Percentiles rank a stretch among this genome's conserved stretches.
Conservation (phyloP, 1,284 basidiomycete genomes). For the Cutaneotrichosporon sp. region DNA sequence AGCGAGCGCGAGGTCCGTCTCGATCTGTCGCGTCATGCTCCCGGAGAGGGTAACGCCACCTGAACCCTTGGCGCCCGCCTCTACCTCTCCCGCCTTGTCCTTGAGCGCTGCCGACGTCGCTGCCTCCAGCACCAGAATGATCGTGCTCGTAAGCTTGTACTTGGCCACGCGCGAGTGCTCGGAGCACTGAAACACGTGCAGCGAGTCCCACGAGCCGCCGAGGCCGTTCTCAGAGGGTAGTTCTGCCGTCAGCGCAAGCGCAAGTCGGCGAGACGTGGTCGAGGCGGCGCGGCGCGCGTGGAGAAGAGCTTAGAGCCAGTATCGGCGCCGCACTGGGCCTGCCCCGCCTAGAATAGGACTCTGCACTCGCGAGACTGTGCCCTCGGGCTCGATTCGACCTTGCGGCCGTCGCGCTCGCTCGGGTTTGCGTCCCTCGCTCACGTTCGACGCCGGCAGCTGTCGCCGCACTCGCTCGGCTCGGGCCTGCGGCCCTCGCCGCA, state of each 20-base stretch:
- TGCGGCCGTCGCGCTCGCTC: background rate
- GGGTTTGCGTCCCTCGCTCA: background rate
- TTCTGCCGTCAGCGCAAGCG: constrained; percentile 4
- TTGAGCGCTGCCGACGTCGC: constrained; percentile 49
- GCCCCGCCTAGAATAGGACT: no score
- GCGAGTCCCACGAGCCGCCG: constrained; percentile 79
- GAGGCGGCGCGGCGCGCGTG: no score
- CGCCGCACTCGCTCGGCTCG: background rate
- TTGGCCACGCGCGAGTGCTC: constrained; percentile 86
- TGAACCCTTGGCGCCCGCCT: constrained; percentile 47
- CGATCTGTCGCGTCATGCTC: constrained; percentile 92
- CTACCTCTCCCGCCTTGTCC: constrained; percentile 32
- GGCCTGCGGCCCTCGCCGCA: constrained; percentile 10
- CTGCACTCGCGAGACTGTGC: no score
- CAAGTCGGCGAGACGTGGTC: background rate
- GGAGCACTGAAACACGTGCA: constrained; percentile 92
- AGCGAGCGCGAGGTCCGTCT: constrained; percentile 76
- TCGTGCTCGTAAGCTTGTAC: constrained; percentile 95
- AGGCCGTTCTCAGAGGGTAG: constrained; percentile 14
- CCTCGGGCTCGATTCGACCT: no score
- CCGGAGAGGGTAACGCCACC: constrained; percentile 83
- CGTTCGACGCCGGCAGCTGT: no score
- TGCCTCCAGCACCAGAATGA: constrained; percentile 89
- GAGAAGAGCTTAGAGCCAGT: no score
- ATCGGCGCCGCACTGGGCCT: no score